Conservation (phyloP, 495 filamentous ascomycete genomes). For the Penicillium riverlandense region DNA sequence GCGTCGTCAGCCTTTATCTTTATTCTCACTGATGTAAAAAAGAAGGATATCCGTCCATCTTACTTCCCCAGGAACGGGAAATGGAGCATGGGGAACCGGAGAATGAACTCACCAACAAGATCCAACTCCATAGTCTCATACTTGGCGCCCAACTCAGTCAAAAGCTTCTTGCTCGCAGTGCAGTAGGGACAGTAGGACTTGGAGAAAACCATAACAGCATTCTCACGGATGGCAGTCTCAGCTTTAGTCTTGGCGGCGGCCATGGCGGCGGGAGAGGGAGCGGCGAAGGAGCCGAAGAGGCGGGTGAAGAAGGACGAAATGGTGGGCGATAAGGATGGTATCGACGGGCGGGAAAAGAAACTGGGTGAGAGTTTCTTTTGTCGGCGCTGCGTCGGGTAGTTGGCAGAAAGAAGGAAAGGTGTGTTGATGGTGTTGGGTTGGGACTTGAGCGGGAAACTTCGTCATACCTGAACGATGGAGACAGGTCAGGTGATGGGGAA, state of each 20-base stretch:
- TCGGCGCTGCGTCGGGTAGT: not conserved
- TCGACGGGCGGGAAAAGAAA: conserved; percentile 5
- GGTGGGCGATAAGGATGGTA: conserved; percentile 33
- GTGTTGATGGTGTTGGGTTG: no score
- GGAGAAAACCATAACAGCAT: conserved; percentile 89
- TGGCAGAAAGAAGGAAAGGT: not conserved
- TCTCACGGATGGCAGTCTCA: conserved; percentile 81
- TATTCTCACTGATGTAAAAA: no score
- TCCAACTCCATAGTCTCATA: conserved; percentile 77
- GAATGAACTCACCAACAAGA: conserved; percentile 55
- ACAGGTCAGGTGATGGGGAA: no score
- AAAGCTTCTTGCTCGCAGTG: conserved; percentile 63
- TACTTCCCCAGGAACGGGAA: not conserved
- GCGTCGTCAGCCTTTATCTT: no score
- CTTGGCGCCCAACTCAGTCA: conserved; percentile 64
- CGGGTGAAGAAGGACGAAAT: conserved; percentile 72
- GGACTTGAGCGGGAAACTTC: no score
- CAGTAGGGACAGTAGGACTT: conserved; percentile 99
- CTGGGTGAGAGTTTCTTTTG: conserved; percentile 10
- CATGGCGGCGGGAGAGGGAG: conserved; percentile 56
- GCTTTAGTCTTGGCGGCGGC: conserved; percentile 82
- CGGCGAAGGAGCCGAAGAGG: conserved; percentile 60
- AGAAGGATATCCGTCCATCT: not conserved
- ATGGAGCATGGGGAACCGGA: no score
- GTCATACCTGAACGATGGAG: no score